Base-by-base conservation (phyloP, 2,329 filamentous ascomycete species). In the Penicillium brevicompactum region DNA sequence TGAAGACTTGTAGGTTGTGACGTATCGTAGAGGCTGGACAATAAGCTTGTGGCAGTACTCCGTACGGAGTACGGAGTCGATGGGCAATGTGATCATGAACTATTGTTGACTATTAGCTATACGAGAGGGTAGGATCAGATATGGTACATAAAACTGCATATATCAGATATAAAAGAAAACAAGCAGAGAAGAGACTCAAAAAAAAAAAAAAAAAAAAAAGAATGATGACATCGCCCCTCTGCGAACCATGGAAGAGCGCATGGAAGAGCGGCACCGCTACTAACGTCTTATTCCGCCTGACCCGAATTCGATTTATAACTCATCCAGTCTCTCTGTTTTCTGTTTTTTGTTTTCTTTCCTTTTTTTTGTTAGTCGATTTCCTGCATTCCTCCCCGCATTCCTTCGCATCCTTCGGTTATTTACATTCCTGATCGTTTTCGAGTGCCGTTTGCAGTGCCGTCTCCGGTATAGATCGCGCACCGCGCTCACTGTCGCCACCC, bases 371-470 rank as follows among this genome's bases (percentile, higher is more conserved):
- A 10, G 38, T 16, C n/a, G 5, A 7, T 16, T 41, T n/a, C 16
- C 53, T 57, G 53, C 59, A 37, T 37, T 37, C 34, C 34, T n/a
- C n/a, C n/a, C n/a, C 13, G 13, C 31, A 32, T 32, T 37, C 34
- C 13, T 11, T 14, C 24, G 55, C 61, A 63, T 62, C 63, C 60
- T 10, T 34, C 24, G 51, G 49, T 58, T 46, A 5, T 31, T 56
- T 55, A 53, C 62, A 65, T 65, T 63, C 62, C 52, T 27, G 41
- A 52, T 58, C 48, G 34, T 34, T 27, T 27, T 30, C 46, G 47
- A 43, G 34, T 31, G 46, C 50, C 40, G 48, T 58, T 55, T 55
- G 59, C 53, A 44, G 59, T 49, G 48, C 31, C 47, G 22, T 45
- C 7, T 21, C 6, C 46, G 50, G 40, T 49, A 61, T 64, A 57